Evolutionary conservation across 2,329 filamentous ascomycete genomes (phyloP).

Genomic region (Cytospora schulzeri): DNA sequence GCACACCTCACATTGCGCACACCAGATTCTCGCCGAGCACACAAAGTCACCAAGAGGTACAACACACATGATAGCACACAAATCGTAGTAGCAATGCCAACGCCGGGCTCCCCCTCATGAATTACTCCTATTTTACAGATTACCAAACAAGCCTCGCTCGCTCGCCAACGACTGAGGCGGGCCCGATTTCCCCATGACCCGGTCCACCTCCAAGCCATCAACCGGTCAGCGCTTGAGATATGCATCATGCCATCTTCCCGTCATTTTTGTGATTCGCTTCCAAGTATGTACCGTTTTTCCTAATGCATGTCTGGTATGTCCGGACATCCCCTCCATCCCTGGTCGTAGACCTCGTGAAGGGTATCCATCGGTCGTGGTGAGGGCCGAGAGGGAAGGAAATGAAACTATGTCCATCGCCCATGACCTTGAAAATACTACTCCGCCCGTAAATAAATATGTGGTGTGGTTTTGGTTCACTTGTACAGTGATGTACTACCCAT

Average conservation of each 20-base stretch:
- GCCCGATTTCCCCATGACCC: neutral
- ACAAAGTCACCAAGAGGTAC: neutral
- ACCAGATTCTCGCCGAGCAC: neutral
- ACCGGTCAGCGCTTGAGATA: neutral
- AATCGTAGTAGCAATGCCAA: neutral
- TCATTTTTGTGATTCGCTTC: neutral
- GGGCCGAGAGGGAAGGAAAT: neutral
- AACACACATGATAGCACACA: neutral
- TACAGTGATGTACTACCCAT: neutral
- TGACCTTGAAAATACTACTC: neutral
- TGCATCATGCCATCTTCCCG: neutral
- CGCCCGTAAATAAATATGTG: neutral
- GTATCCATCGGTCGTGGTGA: neutral
- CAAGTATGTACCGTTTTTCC: neutral
- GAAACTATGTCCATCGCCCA: neutral
- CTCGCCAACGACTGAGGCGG: neutral
- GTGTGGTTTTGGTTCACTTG: neutral
- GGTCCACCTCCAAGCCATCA: neutral
- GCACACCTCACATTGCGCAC: neutral
- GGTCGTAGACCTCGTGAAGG: neutral
- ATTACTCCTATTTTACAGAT: neutral
- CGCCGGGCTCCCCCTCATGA: neutral
- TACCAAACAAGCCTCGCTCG: neutral
- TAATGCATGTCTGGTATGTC: neutral
- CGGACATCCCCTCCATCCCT: neutral